Conservation (phyloP, 176 grass and related monocot genomes). For the Miscanthus lutarioriparius region DNA sequence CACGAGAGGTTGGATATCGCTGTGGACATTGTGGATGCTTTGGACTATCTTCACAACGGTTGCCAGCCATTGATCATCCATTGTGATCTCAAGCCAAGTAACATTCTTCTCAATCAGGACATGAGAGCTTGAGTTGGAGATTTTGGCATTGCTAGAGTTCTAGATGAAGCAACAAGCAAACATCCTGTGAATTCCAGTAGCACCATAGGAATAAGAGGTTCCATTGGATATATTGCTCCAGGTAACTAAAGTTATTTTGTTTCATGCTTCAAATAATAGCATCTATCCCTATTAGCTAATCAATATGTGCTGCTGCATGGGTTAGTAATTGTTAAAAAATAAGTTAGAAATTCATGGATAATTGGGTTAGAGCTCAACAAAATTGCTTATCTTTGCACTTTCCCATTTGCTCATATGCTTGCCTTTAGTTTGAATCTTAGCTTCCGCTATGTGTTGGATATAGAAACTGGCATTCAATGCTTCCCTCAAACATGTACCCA, state of each 20-base stretch:
- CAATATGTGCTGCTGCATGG: no score
- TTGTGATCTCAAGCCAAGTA: slow-evolving; percentile 67
- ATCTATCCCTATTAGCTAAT: neutral
- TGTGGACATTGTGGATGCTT: slow-evolving; percentile 25
- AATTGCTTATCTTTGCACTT: no score
- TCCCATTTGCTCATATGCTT: no score
- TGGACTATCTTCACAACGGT: slow-evolving; percentile 33
- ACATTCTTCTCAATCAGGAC: slow-evolving; percentile 54
- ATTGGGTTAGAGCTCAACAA: no score
- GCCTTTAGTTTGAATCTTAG: no score
- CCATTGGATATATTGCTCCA: slow-evolving; percentile 60
- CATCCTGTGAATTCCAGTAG: neutral
- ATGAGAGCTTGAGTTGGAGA: slow-evolving; percentile 50
- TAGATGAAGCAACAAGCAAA: slow-evolving; percentile 13
- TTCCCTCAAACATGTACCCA: neutral
- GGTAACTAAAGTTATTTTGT: slow-evolving; percentile 3
- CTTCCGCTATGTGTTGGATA: no score
- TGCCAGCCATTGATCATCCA: slow-evolving; percentile 40
- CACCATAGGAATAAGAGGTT: slow-evolving; percentile 42
- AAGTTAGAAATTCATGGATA: no score
- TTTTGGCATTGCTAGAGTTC: slow-evolving; percentile 48
- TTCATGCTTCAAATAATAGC: neutral
- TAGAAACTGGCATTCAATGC: no score
- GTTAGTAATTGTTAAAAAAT: no score
- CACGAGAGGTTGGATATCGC: slow-evolving; percentile 26